phyloP scores from a whole-genome alignment of 129 eudicot species.

The Ambrosia artemisiifolia region DNA sequence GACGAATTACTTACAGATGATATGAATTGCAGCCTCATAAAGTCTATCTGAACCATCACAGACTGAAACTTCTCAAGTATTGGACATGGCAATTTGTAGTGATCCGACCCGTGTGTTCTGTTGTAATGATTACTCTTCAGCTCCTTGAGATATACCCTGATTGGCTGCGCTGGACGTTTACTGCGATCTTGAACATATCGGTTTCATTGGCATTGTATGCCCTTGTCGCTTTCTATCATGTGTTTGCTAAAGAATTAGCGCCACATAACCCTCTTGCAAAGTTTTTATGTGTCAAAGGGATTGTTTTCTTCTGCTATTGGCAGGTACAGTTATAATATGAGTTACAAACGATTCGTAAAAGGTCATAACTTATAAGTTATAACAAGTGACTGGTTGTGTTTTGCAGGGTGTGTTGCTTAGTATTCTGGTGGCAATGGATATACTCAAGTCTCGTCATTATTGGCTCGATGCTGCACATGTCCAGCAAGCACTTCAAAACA shows the following conservation, averaged over 20 bases:
- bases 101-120: constrained; percentile 66
- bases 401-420: constrained; percentile 61
- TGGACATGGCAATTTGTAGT: constrained; percentile 83
- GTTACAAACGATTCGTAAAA: background rate
- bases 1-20: constrained; percentile 2
- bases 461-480: constrained; percentile 68
- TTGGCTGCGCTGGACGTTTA: constrained; percentile 78
- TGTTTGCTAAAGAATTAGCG: constrained; percentile 71
- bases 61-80: constrained; percentile 56
- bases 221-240: constrained; percentile 73
- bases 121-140: constrained; percentile 64
- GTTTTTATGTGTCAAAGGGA: constrained; percentile 47
- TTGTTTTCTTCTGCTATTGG: constrained; percentile 76
- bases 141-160: constrained; percentile 58
- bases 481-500: constrained; percentile 60
- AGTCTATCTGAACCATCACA: constrained; percentile 57
- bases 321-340: constrained; percentile 36
- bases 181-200: constrained; percentile 60
- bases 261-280: constrained; percentile 80
- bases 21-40: constrained; percentile 65
- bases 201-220: constrained; percentile 76
- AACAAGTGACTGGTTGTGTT: background rate
- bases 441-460: constrained; percentile 50
- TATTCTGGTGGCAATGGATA: constrained; percentile 50
- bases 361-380: background rate